Evolutionary conservation across 1,139 yeast species (phyloP).

Genomic region (Zygotorulaspora mrakii): DNA sequence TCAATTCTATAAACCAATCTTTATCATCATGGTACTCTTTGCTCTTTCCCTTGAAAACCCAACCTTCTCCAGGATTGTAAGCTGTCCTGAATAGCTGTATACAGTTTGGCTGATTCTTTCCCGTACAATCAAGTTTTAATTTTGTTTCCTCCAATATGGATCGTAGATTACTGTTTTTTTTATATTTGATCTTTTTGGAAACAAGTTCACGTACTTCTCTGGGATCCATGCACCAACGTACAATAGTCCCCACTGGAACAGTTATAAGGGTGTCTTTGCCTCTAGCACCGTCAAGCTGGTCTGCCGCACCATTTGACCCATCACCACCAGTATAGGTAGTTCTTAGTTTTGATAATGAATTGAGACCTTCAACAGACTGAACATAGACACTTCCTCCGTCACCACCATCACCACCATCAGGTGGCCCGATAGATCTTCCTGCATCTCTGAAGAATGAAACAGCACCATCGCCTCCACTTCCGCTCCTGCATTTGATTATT

Average conservation of each 20-base stretch:
- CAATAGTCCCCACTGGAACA: slow-evolving; percentile 87
- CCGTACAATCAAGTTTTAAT: slow-evolving; percentile 28
- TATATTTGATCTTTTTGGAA: slow-evolving; percentile 12
- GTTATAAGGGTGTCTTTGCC: slow-evolving; percentile 77
- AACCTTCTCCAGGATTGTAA: slow-evolving; percentile 70
- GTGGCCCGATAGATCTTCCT: slow-evolving; percentile 82
- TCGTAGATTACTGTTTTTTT: slow-evolving; percentile 18
- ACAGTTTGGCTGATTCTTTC: slow-evolving; percentile 36
- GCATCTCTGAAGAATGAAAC: slow-evolving; percentile 86
- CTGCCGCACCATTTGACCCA: slow-evolving; percentile 69
- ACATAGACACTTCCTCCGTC: slow-evolving; percentile 83
- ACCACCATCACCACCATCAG: slow-evolving; percentile 99
- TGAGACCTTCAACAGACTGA: slow-evolving; percentile 68
- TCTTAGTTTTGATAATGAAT: slow-evolving; percentile 66
- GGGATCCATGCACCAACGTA: slow-evolving; percentile 85
- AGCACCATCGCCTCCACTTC: slow-evolving; percentile 85
- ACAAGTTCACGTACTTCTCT: slow-evolving; percentile 38
- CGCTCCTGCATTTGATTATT: slow-evolving; percentile 65
- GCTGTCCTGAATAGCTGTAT: slow-evolving; percentile 58
- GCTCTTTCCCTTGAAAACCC: slow-evolving; percentile 77
- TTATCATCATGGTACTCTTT: slow-evolving; percentile 62
- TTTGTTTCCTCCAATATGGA: slow-evolving; percentile 18
- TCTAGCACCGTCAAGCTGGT: slow-evolving; percentile 76
- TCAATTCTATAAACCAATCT: slow-evolving; percentile 62
- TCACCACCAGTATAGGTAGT: slow-evolving; percentile 65